These are phyloP conservation scores for Edaphochlamys debaryana DNA, from an alignment of 139 green algal species.

Conservation along the genomic window DNA sequence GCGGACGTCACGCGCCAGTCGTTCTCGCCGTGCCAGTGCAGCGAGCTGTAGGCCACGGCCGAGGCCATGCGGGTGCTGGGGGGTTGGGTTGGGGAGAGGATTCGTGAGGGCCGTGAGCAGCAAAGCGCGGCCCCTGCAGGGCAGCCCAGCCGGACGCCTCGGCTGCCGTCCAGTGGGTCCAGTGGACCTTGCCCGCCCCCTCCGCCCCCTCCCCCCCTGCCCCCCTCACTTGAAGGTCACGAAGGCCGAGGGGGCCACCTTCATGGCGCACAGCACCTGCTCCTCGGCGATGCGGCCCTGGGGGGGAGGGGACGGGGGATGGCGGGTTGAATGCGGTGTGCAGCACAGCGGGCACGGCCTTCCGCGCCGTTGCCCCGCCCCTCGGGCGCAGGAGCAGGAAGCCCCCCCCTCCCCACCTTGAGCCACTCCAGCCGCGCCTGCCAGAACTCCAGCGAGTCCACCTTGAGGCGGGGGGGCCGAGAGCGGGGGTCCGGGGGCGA, in stretches of 20 bases:
- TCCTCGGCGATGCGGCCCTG: neutral
- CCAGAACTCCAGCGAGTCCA: too few species aligned
- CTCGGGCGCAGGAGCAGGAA: neutral
- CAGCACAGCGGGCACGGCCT: too few species aligned
- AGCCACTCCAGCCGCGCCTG: slow-evolving; percentile 59
- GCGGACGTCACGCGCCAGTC: slow-evolving; percentile 59
- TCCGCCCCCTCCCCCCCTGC: too few species aligned
- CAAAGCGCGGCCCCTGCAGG: too few species aligned
- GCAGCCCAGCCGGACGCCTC: too few species aligned
- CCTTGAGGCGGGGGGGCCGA: too few species aligned
- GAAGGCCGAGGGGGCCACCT: slow-evolving; percentile 56
- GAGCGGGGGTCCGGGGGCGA: too few species aligned
- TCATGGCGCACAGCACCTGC: neutral
- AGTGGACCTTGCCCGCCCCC: too few species aligned
- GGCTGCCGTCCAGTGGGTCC: too few species aligned
- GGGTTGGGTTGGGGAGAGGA: neutral
- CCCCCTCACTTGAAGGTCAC: slow-evolving; percentile 66
- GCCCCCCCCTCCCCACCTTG: neutral
- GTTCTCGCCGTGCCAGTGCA: slow-evolving; percentile 71
- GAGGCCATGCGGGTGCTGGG: slow-evolving; percentile 60
- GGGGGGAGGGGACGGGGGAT: too few species aligned
- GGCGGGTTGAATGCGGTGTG: too few species aligned
- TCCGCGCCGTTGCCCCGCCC: slow-evolving; percentile 4
- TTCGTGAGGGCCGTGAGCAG: too few species aligned
- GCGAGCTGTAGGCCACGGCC: slow-evolving; percentile 56